Evolutionary conservation across 768 basidiomycete genomes (phyloP).

Genomic region (Termitomyces sp.): DNA sequence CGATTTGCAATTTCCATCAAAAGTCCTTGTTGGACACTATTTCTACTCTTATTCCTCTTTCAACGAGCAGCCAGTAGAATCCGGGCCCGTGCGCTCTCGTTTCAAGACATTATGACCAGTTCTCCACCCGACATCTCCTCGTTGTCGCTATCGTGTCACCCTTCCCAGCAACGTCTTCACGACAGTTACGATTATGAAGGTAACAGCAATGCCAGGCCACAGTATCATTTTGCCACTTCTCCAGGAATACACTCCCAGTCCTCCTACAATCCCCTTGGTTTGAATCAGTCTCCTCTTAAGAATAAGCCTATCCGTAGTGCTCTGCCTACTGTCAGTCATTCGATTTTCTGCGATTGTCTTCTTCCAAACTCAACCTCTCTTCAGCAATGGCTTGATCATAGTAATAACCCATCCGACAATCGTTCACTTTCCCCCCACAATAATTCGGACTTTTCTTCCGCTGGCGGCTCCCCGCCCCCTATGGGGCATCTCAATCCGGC

Average conservation of each 20-base stretch:
- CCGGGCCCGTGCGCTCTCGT: constrained; percentile 17
- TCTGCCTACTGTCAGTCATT: constrained; percentile 63
- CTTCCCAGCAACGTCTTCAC: constrained; percentile 76
- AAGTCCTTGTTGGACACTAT: constrained; percentile 14
- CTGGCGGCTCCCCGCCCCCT: constrained; percentile 73
- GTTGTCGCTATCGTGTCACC: constrained; percentile 68
- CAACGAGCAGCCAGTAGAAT: constrained; percentile 26
- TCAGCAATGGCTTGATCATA: constrained; percentile 86
- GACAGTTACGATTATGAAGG: constrained; percentile 83
- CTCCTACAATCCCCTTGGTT: constrained; percentile 52
- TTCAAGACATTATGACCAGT: constrained; percentile 61
- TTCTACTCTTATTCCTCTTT: constrained; percentile 20
- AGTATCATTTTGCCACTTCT: constrained; percentile 68
- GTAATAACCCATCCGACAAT: constrained; percentile 45
- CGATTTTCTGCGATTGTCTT: constrained; percentile 16
- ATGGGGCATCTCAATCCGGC: constrained; percentile 39
- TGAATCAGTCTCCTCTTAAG: constrained; percentile 69
- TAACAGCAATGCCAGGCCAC: constrained; percentile 46
- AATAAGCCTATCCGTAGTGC: constrained; percentile 63
- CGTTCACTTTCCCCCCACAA: constrained; percentile 82
- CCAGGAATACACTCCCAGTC: constrained; percentile 48
- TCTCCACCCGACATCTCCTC: constrained; percentile 78
- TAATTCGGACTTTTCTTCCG: constrained; percentile 85
- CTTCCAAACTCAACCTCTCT: constrained; percentile 13
- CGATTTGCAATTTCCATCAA: constrained; percentile 15